phyloP scores from a whole-genome alignment of 805 yeast species.

The Candida germanica region DNA sequence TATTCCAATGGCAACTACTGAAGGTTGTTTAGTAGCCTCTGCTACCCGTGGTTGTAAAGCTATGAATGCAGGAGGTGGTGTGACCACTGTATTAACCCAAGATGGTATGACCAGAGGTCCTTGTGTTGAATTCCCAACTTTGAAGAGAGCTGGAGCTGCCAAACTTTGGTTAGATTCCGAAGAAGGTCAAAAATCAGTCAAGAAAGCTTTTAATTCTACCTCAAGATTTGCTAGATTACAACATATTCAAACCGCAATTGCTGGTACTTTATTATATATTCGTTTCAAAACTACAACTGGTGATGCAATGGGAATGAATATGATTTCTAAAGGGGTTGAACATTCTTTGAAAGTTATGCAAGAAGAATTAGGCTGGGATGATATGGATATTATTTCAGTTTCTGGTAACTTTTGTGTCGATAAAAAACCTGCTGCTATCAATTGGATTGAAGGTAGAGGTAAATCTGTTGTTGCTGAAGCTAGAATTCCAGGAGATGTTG shows the following conservation, averaged over 20 bases:
- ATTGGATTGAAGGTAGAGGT: conserved; percentile 99
- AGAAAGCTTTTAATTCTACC: conserved; percentile 91
- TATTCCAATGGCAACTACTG: conserved; percentile 99
- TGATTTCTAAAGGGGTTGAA: conserved; percentile 99
- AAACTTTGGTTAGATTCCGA: conserved; percentile 94
- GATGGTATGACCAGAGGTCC: conserved; percentile 99
- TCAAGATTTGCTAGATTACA: conserved; percentile 96
- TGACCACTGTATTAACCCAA: conserved; percentile 80
- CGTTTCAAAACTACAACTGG: conserved; percentile 99
- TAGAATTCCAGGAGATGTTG: conserved; percentile 77
- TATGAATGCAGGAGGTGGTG: conserved; percentile 96
- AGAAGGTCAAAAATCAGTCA: conserved; percentile 80
- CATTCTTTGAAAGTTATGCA: conserved; percentile 78
- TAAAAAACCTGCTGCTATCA: conserved; percentile 95
- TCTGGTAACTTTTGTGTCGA: conserved; percentile 98
- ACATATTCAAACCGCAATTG: conserved; percentile 87
- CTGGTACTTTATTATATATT: conserved; percentile 84
- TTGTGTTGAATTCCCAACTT: conserved; percentile 82
- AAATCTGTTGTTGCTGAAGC: conserved; percentile 97
- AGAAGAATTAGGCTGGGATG: conserved; percentile 86
- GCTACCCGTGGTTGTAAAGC: conserved; percentile 99
- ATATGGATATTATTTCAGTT: conserved; percentile 88
- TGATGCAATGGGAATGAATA: conserved; percentile 99
- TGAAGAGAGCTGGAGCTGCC: conserved; percentile 88
- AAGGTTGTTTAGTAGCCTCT: conserved; percentile 97